Evolutionary conservation across 1,284 basidiomycete genomes (phyloP), one percentile per base, ranked within the genome.

Genomic region (Rhodofomes roseus): DNA sequence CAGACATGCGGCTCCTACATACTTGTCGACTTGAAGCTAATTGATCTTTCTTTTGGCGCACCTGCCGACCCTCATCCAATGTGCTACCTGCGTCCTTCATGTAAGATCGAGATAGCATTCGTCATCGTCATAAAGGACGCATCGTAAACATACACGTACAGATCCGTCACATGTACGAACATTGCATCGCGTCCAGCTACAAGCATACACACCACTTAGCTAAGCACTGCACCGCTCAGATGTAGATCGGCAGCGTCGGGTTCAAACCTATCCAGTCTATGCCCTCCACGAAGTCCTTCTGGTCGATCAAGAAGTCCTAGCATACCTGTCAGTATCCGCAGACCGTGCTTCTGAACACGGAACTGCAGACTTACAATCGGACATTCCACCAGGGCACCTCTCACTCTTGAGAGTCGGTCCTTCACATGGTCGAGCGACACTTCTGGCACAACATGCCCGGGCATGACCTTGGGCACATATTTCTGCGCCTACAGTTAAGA

Each of bases 231-330:
- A 6, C 7, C 16, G 7, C 37, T 36, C 22, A 92, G 58, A 92
- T 86, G 69, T 89, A 92, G 60, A 92, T 85, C 0, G 89, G 89
- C 57, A 92, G 73, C 4, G 87, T 87, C 12, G 90, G 90, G 73
- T 92, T 88, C 39, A 91, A 74, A 2, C 81, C 86, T 20, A 69
- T 74, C 90, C 90, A 92, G 58, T 89, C 86, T 0, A 83, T 76
- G 0, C 86, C 86, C 61, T 82, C 79, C 18, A 85, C 82, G 61
- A 93, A 85, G 1, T 84, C 83, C 61, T 85, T 84, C 63, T 93
- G 83, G 60, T 93, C 89, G 57, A 90, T 90, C 62, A 93, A 76
- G 81, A 93, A 93, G 71, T 93, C 87, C 88, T 91, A 60, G 7
- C 39, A 16, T 27, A 6, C 23, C 16, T 48, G 51, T 53, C 1